Evolutionary conservation across 169 alveolate species (phyloP).

Genomic region (Ichthyophthirius multifiliis): DNA sequence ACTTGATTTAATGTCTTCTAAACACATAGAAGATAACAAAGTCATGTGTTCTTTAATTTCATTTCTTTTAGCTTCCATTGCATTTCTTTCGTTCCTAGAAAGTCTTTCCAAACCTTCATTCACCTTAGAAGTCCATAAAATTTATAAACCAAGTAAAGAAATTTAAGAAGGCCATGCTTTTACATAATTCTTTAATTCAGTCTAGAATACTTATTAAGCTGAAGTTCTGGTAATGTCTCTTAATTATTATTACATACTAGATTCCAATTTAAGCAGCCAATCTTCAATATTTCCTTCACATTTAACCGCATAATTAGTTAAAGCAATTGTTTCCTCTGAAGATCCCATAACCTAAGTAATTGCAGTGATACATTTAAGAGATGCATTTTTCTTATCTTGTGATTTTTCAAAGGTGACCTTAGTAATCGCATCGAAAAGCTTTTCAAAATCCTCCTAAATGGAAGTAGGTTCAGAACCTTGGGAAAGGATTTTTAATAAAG

Average conservation of each 20-base stretch:
- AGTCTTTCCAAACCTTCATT: constrained; percentile 91
- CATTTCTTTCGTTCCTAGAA: constrained; percentile 77
- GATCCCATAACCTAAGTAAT: constrained; percentile 75
- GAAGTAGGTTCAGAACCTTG: constrained; percentile 95
- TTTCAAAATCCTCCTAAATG: constrained; percentile 94
- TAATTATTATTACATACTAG: constrained; percentile 88
- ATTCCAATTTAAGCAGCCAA: constrained; percentile 93
- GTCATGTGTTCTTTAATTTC: constrained; percentile 88
- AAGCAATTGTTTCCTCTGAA: constrained; percentile 88
- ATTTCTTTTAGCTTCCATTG: constrained; percentile 73
- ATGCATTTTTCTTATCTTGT: constrained; percentile 57
- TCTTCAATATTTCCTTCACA: constrained; percentile 97
- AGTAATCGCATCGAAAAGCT: constrained; percentile 94
- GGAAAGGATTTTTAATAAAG: constrained; percentile 92
- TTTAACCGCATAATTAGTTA: constrained; percentile 85
- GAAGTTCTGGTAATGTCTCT: constrained; percentile 87
- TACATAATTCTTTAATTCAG: constrained; percentile 88
- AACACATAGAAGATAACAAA: constrained; percentile 88
- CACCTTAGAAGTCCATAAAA: constrained; percentile 93
- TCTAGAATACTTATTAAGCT: neutral
- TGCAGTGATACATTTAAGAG: constrained; percentile 82
- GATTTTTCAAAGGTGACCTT: constrained; percentile 86
- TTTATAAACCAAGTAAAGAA: constrained; percentile 90
- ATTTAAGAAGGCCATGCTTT: constrained; percentile 92
- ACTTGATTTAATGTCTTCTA: constrained; percentile 88